Base-by-base conservation (phyloP, 495 filamentous ascomycete genomes). In the Penicillium daleae region DNA sequence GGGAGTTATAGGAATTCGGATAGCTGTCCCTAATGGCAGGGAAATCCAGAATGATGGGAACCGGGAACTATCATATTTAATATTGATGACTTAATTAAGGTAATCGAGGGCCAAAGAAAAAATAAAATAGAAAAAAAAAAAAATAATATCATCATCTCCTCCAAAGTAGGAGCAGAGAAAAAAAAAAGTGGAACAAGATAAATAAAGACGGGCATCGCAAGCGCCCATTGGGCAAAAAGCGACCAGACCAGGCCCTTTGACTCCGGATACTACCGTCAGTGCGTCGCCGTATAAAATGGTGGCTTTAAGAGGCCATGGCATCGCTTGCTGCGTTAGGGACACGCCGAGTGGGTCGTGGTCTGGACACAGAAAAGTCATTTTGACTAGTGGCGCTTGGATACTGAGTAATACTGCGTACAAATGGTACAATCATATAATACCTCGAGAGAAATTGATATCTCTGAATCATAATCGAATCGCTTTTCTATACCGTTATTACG, bases 191-290 rank as follows among this genome's bases (percentile, higher is more conserved):
- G 62, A 60, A 51, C 58, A 63, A 57, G 59, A 65, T 70, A 70
- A 66, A 68, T 68, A 65, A 66, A 64, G 65, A 61, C 37, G 29
- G 50, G 48, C 39, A 54, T 58, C 49, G 35, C 65, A 66, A 70
- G 64, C 61, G 67, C 65, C 56, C 56, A 57, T 58, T 62, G 59
- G 57, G 13, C 61, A 56, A 56, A 40, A 29, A n/a, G 3, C 46
- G 32, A 42, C 58, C 33, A 49, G 66, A 66, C 68, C 67, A 56
- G 33, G 27, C 54, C 35, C 19, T 56, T 39, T 17, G 52, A 63
- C 65, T 65, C 67, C 66, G 50, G 57, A 69, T 70, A 29, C 51
- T 63, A 66, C 63, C 52, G 63, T 59, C 66, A 67, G 66, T 68
- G 66, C 66, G 66, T 66, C 55, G 37, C 57, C 62, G 60, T 66